A percentile compares a stretch with the other conserved stretches of the same genome.
phyloP scores from a whole-genome alignment of 257 asterid species.

The Linaria vulgaris region DNA sequence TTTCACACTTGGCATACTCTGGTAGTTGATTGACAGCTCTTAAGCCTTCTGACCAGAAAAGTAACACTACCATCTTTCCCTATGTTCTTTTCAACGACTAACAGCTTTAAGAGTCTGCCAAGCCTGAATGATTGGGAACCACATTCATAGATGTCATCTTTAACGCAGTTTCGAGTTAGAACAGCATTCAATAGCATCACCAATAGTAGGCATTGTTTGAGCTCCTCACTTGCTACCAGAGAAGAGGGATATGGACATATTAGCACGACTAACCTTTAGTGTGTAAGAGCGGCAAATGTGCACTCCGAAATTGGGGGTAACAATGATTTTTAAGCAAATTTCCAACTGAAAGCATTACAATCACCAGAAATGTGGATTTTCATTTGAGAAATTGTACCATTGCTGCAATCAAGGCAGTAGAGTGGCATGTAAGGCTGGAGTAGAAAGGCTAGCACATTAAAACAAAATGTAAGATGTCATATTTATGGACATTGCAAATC shows the following conservation, averaged over 20 bases:
- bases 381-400: too few relatives aligned
- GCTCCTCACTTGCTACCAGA: constrained; percentile 84
- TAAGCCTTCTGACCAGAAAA: constrained; percentile 69
- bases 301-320: too few relatives aligned
- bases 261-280: too few relatives aligned
- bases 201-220: constrained; percentile 74
- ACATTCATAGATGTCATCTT: constrained; percentile 79
- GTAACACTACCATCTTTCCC: constrained; percentile 75
- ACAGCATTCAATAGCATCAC: constrained; percentile 88
- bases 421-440: too few relatives aligned
- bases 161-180: constrained; percentile 91
- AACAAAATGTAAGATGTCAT: too few relatives aligned
- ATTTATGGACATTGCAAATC: too few relatives aligned
- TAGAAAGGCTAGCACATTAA: too few relatives aligned
- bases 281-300: too few relatives aligned
- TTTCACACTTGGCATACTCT: constrained; percentile 56
- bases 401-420: too few relatives aligned
- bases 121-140: constrained; percentile 93
- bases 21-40: constrained; percentile 60
- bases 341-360: too few relatives aligned
- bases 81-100: constrained; percentile 86
- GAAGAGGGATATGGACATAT: constrained; percentile 1
- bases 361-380: too few relatives aligned
- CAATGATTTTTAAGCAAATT: too few relatives aligned
- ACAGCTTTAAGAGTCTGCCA: constrained; percentile 77